Evolutionary conservation across 140 eudicot genomes (phyloP).

Genomic region (Bidens hawaiensis): DNA sequence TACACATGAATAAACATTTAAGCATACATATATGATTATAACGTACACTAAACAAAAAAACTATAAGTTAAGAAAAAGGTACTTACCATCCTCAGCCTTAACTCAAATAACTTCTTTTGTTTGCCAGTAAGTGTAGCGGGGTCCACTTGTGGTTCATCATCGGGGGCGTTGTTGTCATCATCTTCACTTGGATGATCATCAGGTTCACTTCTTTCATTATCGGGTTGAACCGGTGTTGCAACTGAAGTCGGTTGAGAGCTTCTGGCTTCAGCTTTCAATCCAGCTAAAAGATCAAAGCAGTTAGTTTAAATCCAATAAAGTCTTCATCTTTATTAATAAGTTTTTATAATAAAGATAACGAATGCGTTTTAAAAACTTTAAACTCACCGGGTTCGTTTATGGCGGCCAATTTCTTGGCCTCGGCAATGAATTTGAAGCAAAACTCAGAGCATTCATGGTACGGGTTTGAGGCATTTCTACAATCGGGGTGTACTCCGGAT

Average conservation of each 20-base stretch:
- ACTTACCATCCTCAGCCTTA: constrained; percentile 79
- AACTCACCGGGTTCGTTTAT: constrained; percentile 43
- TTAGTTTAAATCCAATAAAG: background rate
- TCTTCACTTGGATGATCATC: constrained; percentile 37
- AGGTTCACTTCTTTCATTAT: constrained; percentile 27
- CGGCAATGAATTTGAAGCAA: constrained; percentile 68
- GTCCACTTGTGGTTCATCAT: constrained; percentile 47
- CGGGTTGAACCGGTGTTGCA: constrained; percentile 15
- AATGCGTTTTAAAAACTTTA: no score
- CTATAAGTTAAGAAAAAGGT: background rate
- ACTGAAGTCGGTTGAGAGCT: constrained; percentile 17
- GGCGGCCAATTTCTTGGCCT: constrained; percentile 45
- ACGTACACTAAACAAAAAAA: background rate
- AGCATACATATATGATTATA: background rate
- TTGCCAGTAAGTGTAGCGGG: constrained; percentile 65
- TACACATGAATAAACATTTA: constrained; percentile 14
- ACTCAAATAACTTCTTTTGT: constrained; percentile 68
- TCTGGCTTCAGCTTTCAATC: constrained; percentile 16
- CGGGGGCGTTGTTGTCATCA: constrained; percentile 29
- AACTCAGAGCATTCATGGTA: constrained; percentile 75
- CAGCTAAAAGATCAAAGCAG: constrained; percentile 20
- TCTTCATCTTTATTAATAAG: no score
- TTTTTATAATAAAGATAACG: no score
- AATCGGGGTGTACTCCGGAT: constrained; percentile 74
- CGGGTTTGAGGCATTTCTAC: constrained; percentile 69